Conservation (phyloP, 192 early-diverging fungal genomes). For the Umbelopsis sp. region DNA sequence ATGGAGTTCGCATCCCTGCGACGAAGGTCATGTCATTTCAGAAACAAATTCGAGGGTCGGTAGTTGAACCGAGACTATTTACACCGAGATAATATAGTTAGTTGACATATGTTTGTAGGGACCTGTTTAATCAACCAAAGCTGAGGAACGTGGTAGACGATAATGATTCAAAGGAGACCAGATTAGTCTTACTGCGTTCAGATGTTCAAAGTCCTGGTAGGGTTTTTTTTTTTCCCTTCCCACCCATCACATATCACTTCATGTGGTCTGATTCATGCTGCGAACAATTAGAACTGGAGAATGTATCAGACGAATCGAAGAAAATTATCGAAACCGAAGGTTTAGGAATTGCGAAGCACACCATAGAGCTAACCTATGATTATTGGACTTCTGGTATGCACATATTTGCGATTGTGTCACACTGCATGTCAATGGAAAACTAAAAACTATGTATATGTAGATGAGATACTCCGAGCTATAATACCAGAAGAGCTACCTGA, state of each 20-base stretch:
- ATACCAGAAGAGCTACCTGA: slow-evolving; percentile 78
- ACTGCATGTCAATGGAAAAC: not conserved
- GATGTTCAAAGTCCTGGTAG: slow-evolving; percentile 36
- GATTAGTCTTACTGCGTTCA: slow-evolving; percentile 49
- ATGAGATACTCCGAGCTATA: slow-evolving; percentile 89
- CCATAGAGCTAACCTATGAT: slow-evolving; percentile 75
- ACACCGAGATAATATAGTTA: not conserved
- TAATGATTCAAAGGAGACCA: slow-evolving; percentile 52
- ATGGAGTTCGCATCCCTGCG: slow-evolving; percentile 70
- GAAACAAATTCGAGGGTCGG: slow-evolving; percentile 45
- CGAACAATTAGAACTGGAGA: slow-evolving; percentile 29
- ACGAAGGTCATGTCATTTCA: slow-evolving; percentile 54
- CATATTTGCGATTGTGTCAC: not conserved
- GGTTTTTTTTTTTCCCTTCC: slow-evolving; percentile 16
- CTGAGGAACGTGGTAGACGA: slow-evolving; percentile 68
- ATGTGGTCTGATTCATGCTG: slow-evolving; percentile 40
- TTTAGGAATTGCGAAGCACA: slow-evolving; percentile 55
- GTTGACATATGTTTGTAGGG: slow-evolving; percentile 34
- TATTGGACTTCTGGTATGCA: slow-evolving; percentile 83
- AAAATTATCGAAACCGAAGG: slow-evolving; percentile 18
- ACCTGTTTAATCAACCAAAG: slow-evolving; percentile 65
- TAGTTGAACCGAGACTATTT: not conserved
- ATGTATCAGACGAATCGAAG: slow-evolving; percentile 16
- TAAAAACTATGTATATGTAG: slow-evolving; percentile 35
- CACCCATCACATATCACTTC: slow-evolving; percentile 44